Base-by-base conservation (phyloP, 371 early-diverging fungal genomes). In the Gilbertella persicaria region DNA sequence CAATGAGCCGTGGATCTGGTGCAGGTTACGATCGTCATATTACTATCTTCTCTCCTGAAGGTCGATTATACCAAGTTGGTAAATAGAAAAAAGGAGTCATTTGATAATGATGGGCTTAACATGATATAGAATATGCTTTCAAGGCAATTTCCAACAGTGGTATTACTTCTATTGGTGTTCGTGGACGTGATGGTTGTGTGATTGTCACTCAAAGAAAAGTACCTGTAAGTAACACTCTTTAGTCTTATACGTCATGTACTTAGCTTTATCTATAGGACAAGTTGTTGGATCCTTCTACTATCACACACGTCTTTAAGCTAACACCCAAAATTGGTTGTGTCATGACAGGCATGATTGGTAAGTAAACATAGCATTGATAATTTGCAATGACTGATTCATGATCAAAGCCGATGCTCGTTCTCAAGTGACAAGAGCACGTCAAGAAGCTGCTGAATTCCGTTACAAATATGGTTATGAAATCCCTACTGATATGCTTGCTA, bases 401-500 rank as follows among this genome's bases (percentile, higher is more conserved):
- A 21, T 16, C 19, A 14, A 61, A 86, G 96, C 98, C 26, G 99
- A 98, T 71, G 96, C 95, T 14, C 84, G 95, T 51, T 85, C 91
- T 53, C 96, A 96, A 70, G 94, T 99, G 10, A 79, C 83, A 45
- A 86, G 96, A 46, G 96, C 96, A 28, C 90, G 97, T 37, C 84
- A 88, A 68, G 98, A 99, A 77, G 98, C 98, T 10, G 98, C 97
- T 33, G 97, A 97, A 66, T 99, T 91, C 82, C 87, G 91, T 30
- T 97, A 99, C 84, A 98, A 99, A 78, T 94, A 88, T 71, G 99
- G 98, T 25, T 98, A 99, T 69, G 95, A 97, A 53, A 98, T 99
- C 43, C 90, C 97, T 24, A 83, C 92, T 9, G 98, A 99, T 67
- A 85, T 95, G 88, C 85, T 99, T 53, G 98, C 98, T 41, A 96